Evolutionary conservation across 441 rosid species (phyloP), one percentile per base, ranked within the genome.

Genomic region (Flueggea neowawraea): DNA sequence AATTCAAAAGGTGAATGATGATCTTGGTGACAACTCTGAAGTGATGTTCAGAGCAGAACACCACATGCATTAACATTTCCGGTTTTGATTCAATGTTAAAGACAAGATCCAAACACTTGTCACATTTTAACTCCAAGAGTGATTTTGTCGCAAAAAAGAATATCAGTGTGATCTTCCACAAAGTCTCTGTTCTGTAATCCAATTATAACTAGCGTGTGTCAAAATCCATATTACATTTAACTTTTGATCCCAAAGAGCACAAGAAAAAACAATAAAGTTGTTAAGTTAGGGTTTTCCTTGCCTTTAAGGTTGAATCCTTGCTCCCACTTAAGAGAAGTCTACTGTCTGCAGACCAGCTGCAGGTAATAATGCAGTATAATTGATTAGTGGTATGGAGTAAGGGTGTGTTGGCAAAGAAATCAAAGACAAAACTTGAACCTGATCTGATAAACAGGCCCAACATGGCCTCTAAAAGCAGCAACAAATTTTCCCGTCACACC

Each of bases 311-410:
- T 66, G 97, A 88, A 79, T 95, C 99, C 71, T 91, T 92, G 79
- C 98, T 95, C 63, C 98, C 98, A 74, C 99, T 95, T 59, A 91
- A 70, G 69, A 95, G 96, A 84, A 95, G 81, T 75, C 98, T 82
- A 75, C 98, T 90, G 70, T 95, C 99, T 16, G 99, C 98, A 0
- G 98, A 95, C 99, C 99, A 95, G 78, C 98, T 90, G 88, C 31
- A 43, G 52, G 6, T 61, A 49, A 65, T 41, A 62, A 68, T 13
- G 50, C 57, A 75, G 59, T 32, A 63, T 39, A 59, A 33, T 63
- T 31, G 14, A 54, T 65, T 52, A 69, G 55, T 16, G 43, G 22
- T 12, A 12, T 12, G 1, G 45, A 55, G 39, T 16, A 49, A 69
- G 48, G 44, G 39, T 13, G 15, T 22, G 17, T 55, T 41, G 17